Evolutionary conservation across 176 grass and related monocot genomes (phyloP), one percentile per base, ranked within the genome.

Genomic region (Pharus latifolius): DNA sequence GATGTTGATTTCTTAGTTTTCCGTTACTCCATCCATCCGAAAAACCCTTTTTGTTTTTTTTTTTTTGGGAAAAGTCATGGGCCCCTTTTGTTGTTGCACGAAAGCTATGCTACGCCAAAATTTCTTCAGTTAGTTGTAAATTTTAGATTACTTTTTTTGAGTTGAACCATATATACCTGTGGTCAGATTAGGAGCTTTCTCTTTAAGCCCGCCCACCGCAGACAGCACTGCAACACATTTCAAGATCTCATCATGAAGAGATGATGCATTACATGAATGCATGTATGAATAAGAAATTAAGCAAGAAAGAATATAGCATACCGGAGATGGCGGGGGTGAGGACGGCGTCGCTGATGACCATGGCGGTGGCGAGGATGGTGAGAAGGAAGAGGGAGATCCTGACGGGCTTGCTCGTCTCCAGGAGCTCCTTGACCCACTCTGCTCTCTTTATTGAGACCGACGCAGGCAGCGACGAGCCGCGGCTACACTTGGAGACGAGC

Each of bases 291-390:
- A n/a, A n/a, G n/a, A n/a, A n/a, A n/a, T n/a, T n/a, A n/a, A n/a
- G n/a, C n/a, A n/a, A n/a, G n/a, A n/a, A n/a, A n/a, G n/a, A n/a
- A n/a, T n/a, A n/a, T n/a, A n/a, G n/a, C n/a, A 5, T 49, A 80
- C 77, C 90, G 70, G 90, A 93, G 38, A 93, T 93, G 44, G 82
- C 80, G 6, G 90, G 90, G 11, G 90, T 93, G 47, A 89, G 76
- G 76, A 87, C 78, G 16, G 85, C 90, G 80, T 93, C 90, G 63
- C 42, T 81, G 72, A 93, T 93, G 43, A 93, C 90, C 90, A 93
- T 93, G 3, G 85, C 83, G 15, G 90, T 86, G 54, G 83, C 90
- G 0, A 93, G 55, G 27, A 93, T 70, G 57, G 86, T 89, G 44
- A 86, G 65, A 0, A 93, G 4, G 60, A 93, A 86, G 30, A 93